Percentiles rank a stretch among this genome's conserved stretches.
Evolutionary conservation across 192 early-diverging fungal species (phyloP).

Genomic region (Coemansia sp.): DNA sequence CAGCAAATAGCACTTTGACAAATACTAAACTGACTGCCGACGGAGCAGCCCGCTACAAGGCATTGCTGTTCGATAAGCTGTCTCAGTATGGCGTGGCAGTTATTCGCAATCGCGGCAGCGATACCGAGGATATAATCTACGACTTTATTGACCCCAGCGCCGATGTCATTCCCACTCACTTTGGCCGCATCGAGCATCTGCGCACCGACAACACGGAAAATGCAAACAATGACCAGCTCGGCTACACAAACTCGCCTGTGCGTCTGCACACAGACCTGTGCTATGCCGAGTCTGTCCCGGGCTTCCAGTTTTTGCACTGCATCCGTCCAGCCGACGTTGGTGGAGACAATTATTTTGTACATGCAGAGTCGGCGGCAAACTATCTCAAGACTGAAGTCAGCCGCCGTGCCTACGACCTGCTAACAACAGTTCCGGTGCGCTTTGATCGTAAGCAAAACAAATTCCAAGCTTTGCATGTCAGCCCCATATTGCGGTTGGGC

Average conservation of each 20-base stretch:
- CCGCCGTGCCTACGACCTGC: conserved; percentile 49
- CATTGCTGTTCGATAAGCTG: conserved; percentile 28
- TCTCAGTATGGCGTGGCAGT: conserved; percentile 48
- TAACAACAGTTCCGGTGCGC: conserved; percentile 49
- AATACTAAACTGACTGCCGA: conserved; percentile 5
- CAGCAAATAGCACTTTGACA: background rate
- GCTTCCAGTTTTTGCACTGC: conserved; percentile 57
- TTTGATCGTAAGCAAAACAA: conserved; percentile 55
- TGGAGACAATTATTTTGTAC: conserved; percentile 55
- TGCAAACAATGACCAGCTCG: conserved; percentile 54
- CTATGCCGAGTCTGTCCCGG: conserved; percentile 42
- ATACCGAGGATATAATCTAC: conserved; percentile 54
- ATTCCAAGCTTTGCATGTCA: conserved; percentile 40
- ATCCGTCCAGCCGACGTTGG: conserved; percentile 50
- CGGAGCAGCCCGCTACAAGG: conserved; percentile 28
- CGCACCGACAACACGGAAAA: conserved; percentile 54
- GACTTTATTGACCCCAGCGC: conserved; percentile 51
- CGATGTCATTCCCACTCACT: conserved; percentile 51
- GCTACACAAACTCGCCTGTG: conserved; percentile 52
- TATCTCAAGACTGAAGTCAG: conserved; percentile 53
- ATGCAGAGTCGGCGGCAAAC: conserved; percentile 54
- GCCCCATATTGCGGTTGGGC: conserved; percentile 44
- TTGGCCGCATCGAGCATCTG: conserved; percentile 55
- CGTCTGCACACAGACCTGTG: conserved; percentile 53
- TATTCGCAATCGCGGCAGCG: conserved; percentile 42